phyloP scores from a whole-genome alignment of 2,329 filamentous ascomycete genomes.

The Fusarium papillatum region DNA sequence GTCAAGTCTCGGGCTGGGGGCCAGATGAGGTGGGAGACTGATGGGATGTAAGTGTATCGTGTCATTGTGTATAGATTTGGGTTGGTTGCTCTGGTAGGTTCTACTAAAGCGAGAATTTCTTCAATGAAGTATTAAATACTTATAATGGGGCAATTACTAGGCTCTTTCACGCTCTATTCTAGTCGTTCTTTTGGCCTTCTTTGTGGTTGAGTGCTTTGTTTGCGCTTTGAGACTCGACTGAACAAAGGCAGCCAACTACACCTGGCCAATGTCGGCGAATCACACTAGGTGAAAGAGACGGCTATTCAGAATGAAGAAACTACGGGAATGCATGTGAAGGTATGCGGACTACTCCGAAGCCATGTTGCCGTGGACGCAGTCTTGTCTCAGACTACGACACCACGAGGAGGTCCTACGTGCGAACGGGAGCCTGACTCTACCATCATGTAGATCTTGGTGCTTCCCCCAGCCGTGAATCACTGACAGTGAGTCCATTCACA shows the following conservation, averaged over 20 bases:
- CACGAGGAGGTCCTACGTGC: background rate
- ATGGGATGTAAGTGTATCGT: background rate
- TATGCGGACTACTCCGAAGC: background rate
- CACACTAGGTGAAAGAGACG: no score
- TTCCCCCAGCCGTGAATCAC: background rate
- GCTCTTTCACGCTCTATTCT: background rate
- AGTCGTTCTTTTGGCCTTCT: background rate
- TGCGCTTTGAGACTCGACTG: background rate
- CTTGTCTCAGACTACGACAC: background rate
- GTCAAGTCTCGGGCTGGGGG: background rate
- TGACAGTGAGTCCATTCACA: background rate
- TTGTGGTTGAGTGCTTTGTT: background rate
- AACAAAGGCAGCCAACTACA: background rate
- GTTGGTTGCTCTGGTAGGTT: background rate
- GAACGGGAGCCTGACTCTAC: background rate
- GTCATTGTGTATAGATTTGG: slow-evolving; percentile 3
- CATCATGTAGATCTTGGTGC: background rate
- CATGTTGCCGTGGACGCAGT: background rate
- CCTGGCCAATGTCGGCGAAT: background rate
- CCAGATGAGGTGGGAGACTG: slow-evolving; percentile 16
- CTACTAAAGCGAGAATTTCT: background rate
- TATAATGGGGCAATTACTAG: background rate
- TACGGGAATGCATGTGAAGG: no score
- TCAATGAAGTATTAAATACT: background rate
- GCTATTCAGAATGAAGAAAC: background rate